Conservation (phyloP, 148 eudicot genomes). For the Spergularia marina region DNA sequence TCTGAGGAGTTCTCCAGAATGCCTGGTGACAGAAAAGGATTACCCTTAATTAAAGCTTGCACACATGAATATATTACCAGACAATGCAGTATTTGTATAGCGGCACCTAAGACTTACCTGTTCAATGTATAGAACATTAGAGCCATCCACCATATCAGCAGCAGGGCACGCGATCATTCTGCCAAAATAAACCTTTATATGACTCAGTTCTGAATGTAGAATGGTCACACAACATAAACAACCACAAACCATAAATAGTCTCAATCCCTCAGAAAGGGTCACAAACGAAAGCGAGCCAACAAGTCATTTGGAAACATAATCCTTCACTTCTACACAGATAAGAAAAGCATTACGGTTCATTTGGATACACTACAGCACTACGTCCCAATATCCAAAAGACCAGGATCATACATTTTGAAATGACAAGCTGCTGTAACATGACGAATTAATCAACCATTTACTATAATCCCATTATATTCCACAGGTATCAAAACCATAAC, state of each 20-base stretch:
- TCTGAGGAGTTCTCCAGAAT: conserved; percentile 95
- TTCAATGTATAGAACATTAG: conserved; percentile 80
- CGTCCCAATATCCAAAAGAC: no score
- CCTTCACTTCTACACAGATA: no score
- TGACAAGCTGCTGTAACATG: no score
- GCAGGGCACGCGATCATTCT: conserved; percentile 95
- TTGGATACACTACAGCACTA: not conserved
- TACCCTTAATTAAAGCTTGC: not conserved
- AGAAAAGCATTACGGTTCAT: not conserved
- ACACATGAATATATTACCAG: not conserved
- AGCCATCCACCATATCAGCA: conserved; percentile 95
- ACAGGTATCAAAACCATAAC: not conserved
- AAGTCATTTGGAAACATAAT: no score
- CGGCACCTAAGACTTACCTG: conserved; percentile 41
- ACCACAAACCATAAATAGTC: not conserved
- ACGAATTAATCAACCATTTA: no score
- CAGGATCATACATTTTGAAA: no score
- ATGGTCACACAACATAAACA: not conserved
- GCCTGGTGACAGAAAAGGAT: conserved; percentile 53
- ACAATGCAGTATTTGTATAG: not conserved
- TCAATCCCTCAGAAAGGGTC: not conserved
- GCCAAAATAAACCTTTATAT: conserved; percentile 17
- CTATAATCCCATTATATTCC: not conserved
- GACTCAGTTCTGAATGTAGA: conserved; percentile 1
- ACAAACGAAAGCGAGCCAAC: no score